Percentiles rank a stretch among this genome's conserved stretches.
These are phyloP conservation scores for Sanghuangporus baumii DNA, from an alignment of 1,284 basidiomycete genomes.

Conservation along the genomic window DNA sequence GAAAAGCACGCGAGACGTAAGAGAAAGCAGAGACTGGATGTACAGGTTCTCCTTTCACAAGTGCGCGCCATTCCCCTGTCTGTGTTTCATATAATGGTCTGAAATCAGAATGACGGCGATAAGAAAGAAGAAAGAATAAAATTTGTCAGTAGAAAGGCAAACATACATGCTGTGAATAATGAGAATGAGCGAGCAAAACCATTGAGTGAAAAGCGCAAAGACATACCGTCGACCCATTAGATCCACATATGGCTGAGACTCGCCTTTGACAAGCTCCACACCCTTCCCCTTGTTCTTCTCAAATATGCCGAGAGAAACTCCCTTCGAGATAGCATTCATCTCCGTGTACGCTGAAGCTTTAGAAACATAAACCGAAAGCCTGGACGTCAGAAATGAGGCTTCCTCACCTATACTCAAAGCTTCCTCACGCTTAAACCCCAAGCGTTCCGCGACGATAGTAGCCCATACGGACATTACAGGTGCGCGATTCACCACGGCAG, in stretches of 20 bases:
- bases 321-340: conserved; percentile 82
- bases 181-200: conserved; percentile 1
- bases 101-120: conserved; percentile 6
- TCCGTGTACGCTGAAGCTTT: conserved; percentile 89
- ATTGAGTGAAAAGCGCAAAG: background rate
- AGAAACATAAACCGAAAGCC: conserved; percentile 5
- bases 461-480: conserved; percentile 95
- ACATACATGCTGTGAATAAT: conserved; percentile 45
- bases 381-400: background rate
- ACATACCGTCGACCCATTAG: conserved; percentile 81
- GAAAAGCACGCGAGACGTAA: conserved; percentile 78
- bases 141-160: background rate
- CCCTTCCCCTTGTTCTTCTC: conserved; percentile 48
- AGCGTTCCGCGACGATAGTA: conserved; percentile 74
- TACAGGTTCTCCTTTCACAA: conserved; percentile 68
- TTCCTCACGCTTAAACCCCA: conserved; percentile 84
- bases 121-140: background rate
- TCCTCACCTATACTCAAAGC: conserved; percentile 78
- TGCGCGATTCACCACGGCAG: conserved; percentile 79
- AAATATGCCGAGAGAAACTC: conserved; percentile 74
- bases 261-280: conserved; percentile 48
- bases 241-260: conserved; percentile 88
- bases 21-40: conserved; percentile 70
- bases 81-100: conserved; percentile 80
- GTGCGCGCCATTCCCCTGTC: conserved; percentile 73